Percentiles rank a stretch among this genome's conserved stretches.
Evolutionary conservation across 1,284 basidiomycete species (phyloP).

Genomic region (Apiotrichum veenhuisii): DNA sequence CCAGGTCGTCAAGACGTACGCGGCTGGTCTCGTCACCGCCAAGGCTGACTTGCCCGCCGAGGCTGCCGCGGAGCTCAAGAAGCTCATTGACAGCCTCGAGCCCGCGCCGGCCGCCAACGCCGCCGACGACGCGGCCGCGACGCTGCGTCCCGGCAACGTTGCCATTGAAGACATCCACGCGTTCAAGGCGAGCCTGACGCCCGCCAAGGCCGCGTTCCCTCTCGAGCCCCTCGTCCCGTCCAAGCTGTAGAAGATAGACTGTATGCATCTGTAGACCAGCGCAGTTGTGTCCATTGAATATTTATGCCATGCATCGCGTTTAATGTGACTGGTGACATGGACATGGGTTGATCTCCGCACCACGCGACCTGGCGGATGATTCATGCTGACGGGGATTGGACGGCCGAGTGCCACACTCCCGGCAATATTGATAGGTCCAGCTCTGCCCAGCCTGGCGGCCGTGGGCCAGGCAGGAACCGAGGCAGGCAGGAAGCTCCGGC

Average conservation of each 20-base stretch:
- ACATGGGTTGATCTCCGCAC: background rate
- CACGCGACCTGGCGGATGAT: background rate
- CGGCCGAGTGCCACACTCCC: background rate
- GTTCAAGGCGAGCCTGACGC: slow-evolving; percentile 64
- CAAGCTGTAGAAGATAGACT: slow-evolving; percentile 20
- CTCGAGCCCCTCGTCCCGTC: slow-evolving; percentile 45
- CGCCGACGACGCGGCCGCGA: slow-evolving; percentile 53
- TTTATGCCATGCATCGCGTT: no score
- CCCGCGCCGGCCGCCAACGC: slow-evolving; percentile 49
- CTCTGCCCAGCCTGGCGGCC: background rate
- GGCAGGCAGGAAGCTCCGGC: background rate
- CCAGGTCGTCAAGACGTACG: slow-evolving; percentile 57
- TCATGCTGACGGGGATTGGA: background rate
- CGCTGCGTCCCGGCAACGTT: slow-evolving; percentile 56
- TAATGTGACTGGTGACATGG: no score
- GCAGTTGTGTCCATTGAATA: no score
- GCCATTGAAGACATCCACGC: slow-evolving; percentile 64
- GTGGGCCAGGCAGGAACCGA: background rate
- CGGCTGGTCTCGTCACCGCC: slow-evolving; percentile 56
- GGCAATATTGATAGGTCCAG: background rate
- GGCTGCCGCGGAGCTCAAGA: slow-evolving; percentile 56
- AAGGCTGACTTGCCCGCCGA: slow-evolving; percentile 39
- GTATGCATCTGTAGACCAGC: background rate
- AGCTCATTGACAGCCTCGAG: slow-evolving; percentile 56
- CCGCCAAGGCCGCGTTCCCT: slow-evolving; percentile 51